Base-by-base conservation (phyloP, 805 yeast species). In the Torulaspora franciscae region DNA sequence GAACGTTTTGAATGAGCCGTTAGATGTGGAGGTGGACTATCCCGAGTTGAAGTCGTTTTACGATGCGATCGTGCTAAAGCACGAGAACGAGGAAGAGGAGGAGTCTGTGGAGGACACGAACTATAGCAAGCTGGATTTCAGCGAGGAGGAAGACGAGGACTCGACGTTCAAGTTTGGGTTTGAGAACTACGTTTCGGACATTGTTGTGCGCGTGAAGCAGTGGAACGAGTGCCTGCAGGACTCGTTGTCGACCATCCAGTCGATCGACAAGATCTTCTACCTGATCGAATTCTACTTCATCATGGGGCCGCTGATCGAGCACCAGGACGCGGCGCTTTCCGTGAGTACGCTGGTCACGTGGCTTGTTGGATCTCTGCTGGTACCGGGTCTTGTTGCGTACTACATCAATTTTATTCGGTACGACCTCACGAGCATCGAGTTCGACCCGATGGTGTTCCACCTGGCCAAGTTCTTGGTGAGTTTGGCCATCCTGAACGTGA, bases 361-460 rank as follows among this genome's bases (percentile, higher is more conserved):
- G 48, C 15, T 25, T 34, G 11, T 25, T 23, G 17, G 27, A 28
- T 37, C 45, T 0, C n/a, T 32, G 7, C 29, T 42, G 6, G 1
- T 56, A 13, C 66, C 66, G n/a, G 28, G 50, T 7, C 25, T 58
- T 1, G 39, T 54, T 11, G 49, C 55, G 22, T 61, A 61, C 49
- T 62, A 61, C 43, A 36, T 62, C 50, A 62, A 62, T 45, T 62
- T 62, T 35, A 56, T 60, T 13, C 60, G 65, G 35, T 58, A 59
- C 42, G 65, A 59, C 26, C 44, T 57, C 28, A 42, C 51, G 32
- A 19, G 26, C 11, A 51, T 62, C 27, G 54, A 55, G 28, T 32
- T 59, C 26, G 66, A 62, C 43, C 66, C 65, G 15, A 58, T 62
- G 64, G 53, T 56, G n/a, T 51, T 54, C 46, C 57, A 60, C 43